phyloP scores from a whole-genome alignment of 164 flowering plant species.

The Nymphaea colorata region DNA sequence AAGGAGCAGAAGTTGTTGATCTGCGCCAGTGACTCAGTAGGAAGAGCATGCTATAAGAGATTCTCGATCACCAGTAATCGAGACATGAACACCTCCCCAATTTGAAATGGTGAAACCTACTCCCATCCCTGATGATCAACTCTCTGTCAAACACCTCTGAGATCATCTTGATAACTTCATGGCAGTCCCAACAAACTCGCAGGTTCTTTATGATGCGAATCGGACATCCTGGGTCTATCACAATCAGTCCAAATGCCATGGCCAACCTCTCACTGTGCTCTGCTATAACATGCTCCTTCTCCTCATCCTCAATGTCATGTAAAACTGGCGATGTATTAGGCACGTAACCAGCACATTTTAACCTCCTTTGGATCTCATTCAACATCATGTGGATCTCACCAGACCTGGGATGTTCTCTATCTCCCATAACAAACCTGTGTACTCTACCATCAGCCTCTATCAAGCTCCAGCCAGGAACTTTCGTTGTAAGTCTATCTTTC shows the following conservation, averaged over 20 bases:
- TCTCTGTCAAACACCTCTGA: slow-evolving; percentile 43
- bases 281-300: slow-evolving; percentile 31
- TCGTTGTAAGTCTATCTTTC: slow-evolving; percentile 49
- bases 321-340: slow-evolving; percentile 34
- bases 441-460: slow-evolving; percentile 47
- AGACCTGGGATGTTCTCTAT: slow-evolving; percentile 35
- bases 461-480: slow-evolving; percentile 49
- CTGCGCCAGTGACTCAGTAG: too few species aligned
- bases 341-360: slow-evolving; percentile 32
- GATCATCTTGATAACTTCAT: slow-evolving; percentile 49
- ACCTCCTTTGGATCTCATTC: slow-evolving; percentile 30
- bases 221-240: slow-evolving; percentile 30
- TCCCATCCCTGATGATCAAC: slow-evolving; percentile 47
- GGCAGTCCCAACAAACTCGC: slow-evolving; percentile 61
- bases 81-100: slow-evolving; percentile 43
- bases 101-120: slow-evolving; percentile 48
- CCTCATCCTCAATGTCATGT: slow-evolving; percentile 42
- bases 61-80: slow-evolving; percentile 30
- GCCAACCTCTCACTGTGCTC: slow-evolving; percentile 77
- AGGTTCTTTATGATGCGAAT: slow-evolving; percentile 54
- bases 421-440: slow-evolving; percentile 53
- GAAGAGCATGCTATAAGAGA: too few species aligned
- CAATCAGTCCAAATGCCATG: slow-evolving; percentile 55
- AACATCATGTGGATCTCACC: slow-evolving; percentile 38
- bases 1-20: too few species aligned